Evolutionary conservation across 2,329 filamentous ascomycete genomes (phyloP).

Genomic region (Chaetothyriales sp.): DNA sequence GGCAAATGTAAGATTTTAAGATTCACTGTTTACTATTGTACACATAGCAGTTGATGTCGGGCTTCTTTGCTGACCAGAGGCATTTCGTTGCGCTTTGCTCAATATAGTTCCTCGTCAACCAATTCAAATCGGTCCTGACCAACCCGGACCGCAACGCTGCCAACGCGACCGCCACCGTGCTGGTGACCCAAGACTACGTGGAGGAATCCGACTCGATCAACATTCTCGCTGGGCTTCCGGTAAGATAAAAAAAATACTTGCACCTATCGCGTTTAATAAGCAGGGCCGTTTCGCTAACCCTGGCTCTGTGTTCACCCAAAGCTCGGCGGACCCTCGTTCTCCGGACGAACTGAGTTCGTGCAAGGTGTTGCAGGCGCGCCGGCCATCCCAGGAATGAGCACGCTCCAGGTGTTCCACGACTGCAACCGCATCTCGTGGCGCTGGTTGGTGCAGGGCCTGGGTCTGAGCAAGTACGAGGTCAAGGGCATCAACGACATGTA

Average conservation of each 20-base stretch:
- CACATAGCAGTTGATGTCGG: neutral
- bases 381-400: slow-evolving; percentile 3
- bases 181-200: slow-evolving; percentile 8
- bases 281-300: neutral
- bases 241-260: neutral
- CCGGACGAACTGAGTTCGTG: slow-evolving; percentile 6
- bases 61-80: neutral
- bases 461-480: slow-evolving; percentile 5
- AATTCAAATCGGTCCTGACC: slow-evolving; percentile 8
- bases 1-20: neutral
- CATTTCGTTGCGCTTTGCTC: no score
- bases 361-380: slow-evolving; percentile 1
- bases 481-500: slow-evolving; percentile 16
- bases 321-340: slow-evolving; percentile 6
- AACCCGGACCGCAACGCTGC: slow-evolving; percentile 5
- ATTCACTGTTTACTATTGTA: neutral
- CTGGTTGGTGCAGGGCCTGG: slow-evolving; percentile 7
- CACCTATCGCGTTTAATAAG: neutral
- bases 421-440: slow-evolving; percentile 17
- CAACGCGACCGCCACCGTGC: slow-evolving; percentile 1
- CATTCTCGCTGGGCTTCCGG: slow-evolving; percentile 5
- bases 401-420: slow-evolving; percentile 12
- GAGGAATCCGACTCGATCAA: slow-evolving; percentile 10
- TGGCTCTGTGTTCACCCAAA: neutral
- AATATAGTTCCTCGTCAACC: slow-evolving; percentile 2